Evolutionary conservation across 371 early-diverging fungal genomes (phyloP).

Genomic region (Mucor irregularis): DNA sequence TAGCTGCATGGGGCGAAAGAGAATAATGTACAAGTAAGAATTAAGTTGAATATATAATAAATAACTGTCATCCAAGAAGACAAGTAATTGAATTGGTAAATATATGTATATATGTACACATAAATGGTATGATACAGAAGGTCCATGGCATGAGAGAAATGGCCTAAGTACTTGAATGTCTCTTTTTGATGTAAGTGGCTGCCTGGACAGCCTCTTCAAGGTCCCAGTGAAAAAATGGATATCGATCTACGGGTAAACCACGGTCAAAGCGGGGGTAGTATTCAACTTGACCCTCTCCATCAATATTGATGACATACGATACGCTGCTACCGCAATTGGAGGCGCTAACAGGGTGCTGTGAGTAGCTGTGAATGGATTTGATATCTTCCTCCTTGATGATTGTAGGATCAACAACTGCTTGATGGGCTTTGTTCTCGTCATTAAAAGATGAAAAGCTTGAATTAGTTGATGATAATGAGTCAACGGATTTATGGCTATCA

Average conservation of each 20-base stretch:
- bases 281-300: slow-evolving; percentile 9
- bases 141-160: background rate
- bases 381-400: no score
- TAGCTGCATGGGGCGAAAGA: no score
- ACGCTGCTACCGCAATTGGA: background rate
- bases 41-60: no score
- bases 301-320: slow-evolving; percentile 9
- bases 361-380: no score
- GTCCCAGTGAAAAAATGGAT: slow-evolving; percentile 35
- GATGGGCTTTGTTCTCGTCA: background rate
- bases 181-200: slow-evolving; percentile 16
- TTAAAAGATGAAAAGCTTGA: no score
- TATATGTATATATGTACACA: no score
- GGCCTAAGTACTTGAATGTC: background rate
- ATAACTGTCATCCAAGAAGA: no score
- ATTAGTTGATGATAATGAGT: background rate
- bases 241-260: slow-evolving; percentile 22
- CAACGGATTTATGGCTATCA: background rate
- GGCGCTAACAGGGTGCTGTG: background rate
- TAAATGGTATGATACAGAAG: no score
- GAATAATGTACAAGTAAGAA: no score
- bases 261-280: slow-evolving; percentile 9
- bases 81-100: no score
- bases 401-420: background rate
- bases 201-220: slow-evolving; percentile 33